phyloP scores from a whole-genome alignment of 2,329 filamentous ascomycete species.

The Lizonia empirigonia region DNA sequence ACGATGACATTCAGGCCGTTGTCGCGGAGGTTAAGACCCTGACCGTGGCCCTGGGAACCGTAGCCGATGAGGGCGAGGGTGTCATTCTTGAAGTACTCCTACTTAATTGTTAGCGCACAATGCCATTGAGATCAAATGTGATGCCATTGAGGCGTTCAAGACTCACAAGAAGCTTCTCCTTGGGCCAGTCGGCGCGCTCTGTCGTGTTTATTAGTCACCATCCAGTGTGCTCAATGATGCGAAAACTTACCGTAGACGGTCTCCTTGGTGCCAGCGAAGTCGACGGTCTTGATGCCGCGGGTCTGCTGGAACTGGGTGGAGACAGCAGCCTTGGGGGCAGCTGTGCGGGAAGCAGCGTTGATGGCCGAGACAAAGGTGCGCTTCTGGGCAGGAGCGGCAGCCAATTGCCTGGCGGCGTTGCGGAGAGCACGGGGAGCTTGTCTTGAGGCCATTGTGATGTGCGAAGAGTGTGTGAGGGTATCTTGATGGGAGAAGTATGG shows the following conservation, averaged over 20 bases:
- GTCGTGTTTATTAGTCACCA: constrained; percentile 31
- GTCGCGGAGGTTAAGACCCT: constrained; percentile 99
- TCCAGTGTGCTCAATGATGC: constrained; percentile 17
- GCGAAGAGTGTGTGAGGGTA: constrained; percentile 44
- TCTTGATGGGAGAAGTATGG: constrained; percentile 33
- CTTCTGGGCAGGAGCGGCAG: constrained; percentile 56
- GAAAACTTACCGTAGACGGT: constrained; percentile 78
- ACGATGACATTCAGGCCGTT: constrained; percentile 99
- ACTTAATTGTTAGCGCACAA: constrained; percentile 33
- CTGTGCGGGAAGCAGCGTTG: constrained; percentile 56
- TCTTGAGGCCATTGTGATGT: constrained; percentile 74
- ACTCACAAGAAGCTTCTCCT: constrained; percentile 94
- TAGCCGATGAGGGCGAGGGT: constrained; percentile 99
- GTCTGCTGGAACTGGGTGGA: constrained; percentile 66
- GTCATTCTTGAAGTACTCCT: constrained; percentile 99
- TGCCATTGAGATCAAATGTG: constrained; percentile 13
- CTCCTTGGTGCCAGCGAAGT: constrained; percentile 96
- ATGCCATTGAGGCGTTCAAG: constrained; percentile 33
- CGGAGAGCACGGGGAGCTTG: constrained; percentile 69
- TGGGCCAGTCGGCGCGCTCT: constrained; percentile 99
- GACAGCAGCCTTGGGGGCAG: constrained; percentile 54
- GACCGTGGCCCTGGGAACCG: constrained; percentile 96
- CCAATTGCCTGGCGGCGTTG: constrained; percentile 61
- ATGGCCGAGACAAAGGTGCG: constrained; percentile 65
- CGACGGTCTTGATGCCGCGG: constrained; percentile 96